phyloP scores from a whole-genome alignment of 164 flowering plant species.

The Kingdonia uniflora region DNA sequence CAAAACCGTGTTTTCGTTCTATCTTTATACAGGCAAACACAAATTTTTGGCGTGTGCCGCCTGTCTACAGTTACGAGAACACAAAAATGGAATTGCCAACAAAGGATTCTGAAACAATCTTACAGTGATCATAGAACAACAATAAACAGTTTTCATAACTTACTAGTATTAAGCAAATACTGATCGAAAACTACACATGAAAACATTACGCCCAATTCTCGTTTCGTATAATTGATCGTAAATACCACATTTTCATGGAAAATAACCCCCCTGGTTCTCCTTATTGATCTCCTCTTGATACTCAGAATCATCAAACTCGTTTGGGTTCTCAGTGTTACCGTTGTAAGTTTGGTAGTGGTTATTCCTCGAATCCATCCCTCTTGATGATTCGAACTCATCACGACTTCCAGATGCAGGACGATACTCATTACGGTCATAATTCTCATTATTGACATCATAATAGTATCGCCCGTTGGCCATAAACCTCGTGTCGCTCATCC shows the following conservation, averaged over 20 bases:
- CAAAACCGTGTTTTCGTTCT: no score
- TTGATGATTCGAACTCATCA: slow-evolving; percentile 7
- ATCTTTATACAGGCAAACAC: no score
- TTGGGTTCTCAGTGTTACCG: slow-evolving; percentile 11
- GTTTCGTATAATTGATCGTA: not conserved
- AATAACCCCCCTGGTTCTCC: slow-evolving; percentile 16
- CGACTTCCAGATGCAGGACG: slow-evolving; percentile 2
- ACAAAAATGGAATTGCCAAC: no score
- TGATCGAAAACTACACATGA: not conserved
- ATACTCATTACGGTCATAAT: slow-evolving; percentile 7
- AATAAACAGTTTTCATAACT: no score
- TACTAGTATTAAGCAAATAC: no score
- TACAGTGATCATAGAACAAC: no score
- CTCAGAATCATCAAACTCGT: slow-evolving; percentile 25
- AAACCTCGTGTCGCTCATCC: slow-evolving; percentile 42
- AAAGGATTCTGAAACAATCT: no score
- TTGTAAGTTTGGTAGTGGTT: slow-evolving; percentile 2
- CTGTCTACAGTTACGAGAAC: no score
- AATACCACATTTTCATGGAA: slow-evolving; percentile 18
- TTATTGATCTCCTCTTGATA: slow-evolving; percentile 8
- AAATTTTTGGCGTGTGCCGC: no score
- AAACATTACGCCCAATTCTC: not conserved
- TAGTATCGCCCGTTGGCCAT: slow-evolving; percentile 32
- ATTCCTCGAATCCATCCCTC: slow-evolving; percentile 5
- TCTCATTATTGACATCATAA: slow-evolving; percentile 16